Base-by-base conservation (phyloP, 2,329 filamentous ascomycete genomes). In the Apiospora kogelbergensis region DNA sequence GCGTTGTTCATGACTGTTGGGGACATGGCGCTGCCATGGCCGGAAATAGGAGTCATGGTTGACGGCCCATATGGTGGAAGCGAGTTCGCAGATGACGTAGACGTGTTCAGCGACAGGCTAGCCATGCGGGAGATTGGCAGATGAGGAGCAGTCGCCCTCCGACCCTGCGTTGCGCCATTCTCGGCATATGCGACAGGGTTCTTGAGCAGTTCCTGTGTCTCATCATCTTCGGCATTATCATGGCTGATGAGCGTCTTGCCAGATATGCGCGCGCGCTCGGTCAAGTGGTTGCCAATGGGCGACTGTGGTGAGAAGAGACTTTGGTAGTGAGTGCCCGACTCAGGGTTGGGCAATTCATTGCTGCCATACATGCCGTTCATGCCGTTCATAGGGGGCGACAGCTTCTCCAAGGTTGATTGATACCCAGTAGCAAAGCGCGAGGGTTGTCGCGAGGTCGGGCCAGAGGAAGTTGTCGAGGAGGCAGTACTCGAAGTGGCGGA, bases 181-280 rank as follows among this genome's bases (percentile, higher is more conserved):
- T 95, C 91, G 11, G 92, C 93, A 76, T 90, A 94, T 10, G 88
- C 90, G 57, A 93, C 85, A 0, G 91, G 89, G 68, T 94, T 90
- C 69, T 91, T 91, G 63, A 94, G 83, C n/a, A 94, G 83, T 73
- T 90, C 87, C 42, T 86, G 88, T 2, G 91, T 92, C 76, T 93
- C 92, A 65, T 94, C 91, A 71, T 92, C 89, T 65, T 89, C 87
- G 37, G 88, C 89, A 20, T 86, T 85, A 75, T 91, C 88, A 74
- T 91, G 88, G 72, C 88, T 91, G 79, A 94, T 94, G 66, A 94
- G 82, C 2, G 89, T 88, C 79, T 93, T 94, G 73, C 92, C 90
- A 2, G 88, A 87, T 45, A 88, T 84, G 68, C 88, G 85, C 20
- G 84, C 81, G 65, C 86, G 84, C 70, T 90, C 89, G n/a, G 84